Conservation (phyloP, 805 yeast species). For the Candida sithepensis region DNA sequence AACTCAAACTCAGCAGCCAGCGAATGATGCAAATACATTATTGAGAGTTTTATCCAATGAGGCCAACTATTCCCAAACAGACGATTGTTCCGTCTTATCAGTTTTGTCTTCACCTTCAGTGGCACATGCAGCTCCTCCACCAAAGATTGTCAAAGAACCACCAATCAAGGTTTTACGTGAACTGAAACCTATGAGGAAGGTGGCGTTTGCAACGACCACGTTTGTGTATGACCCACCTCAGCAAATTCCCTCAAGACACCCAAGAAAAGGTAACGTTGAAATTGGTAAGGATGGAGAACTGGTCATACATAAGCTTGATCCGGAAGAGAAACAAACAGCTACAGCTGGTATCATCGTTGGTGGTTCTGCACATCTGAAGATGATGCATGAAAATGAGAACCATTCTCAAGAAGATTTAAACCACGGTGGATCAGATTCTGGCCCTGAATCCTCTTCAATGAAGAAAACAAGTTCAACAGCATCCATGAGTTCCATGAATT, state of each 20-base stretch:
- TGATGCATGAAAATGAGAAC: slow-evolving; percentile 24
- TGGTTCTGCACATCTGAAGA: slow-evolving; percentile 64
- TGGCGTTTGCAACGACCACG: slow-evolving; percentile 73
- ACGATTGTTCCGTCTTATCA: slow-evolving; percentile 5
- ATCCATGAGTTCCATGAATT: slow-evolving; percentile 13
- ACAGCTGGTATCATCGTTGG: slow-evolving; percentile 78
- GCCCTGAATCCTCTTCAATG: slow-evolving; percentile 12
- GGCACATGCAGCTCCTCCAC: slow-evolving; percentile 28
- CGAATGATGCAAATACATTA: slow-evolving; percentile 6
- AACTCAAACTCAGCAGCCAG: slow-evolving; percentile 10
- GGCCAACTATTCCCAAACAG: slow-evolving; percentile 2
- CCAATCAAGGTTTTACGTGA: slow-evolving; percentile 26
- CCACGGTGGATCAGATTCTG: slow-evolving; percentile 6
- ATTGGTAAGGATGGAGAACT: slow-evolving; percentile 31
- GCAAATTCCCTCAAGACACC: slow-evolving; percentile 84
- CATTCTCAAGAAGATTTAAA: slow-evolving; percentile 6
- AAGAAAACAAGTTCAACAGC: slow-evolving; percentile 14
- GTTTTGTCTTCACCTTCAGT: slow-evolving; percentile 7
- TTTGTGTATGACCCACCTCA: slow-evolving; percentile 85
- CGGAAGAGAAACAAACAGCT: slow-evolving; percentile 31
- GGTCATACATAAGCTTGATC: slow-evolving; percentile 31
- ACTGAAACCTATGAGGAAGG: slow-evolving; percentile 50
- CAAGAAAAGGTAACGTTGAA: slow-evolving; percentile 72
- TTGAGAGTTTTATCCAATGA: slow-evolving; percentile 18
- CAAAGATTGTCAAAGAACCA: slow-evolving; percentile 24